Evolutionary conservation across 2,329 filamentous ascomycete genomes (phyloP).

Genomic region (Colletotrichum sp.): DNA sequence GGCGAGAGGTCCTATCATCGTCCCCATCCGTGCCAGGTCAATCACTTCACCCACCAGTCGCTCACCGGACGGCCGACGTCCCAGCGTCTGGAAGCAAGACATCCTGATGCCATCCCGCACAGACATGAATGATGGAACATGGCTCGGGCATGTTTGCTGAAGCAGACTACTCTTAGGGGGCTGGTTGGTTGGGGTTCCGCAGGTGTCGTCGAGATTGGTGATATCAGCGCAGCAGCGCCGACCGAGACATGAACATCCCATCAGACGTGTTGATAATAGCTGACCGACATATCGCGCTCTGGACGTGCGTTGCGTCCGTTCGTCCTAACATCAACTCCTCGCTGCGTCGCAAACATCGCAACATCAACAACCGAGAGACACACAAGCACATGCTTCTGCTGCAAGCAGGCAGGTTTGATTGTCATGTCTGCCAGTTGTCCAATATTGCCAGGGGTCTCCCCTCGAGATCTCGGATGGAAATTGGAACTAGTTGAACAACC

Average conservation of each 20-base stretch:
- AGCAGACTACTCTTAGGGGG: neutral
- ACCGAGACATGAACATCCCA: neutral
- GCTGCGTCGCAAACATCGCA: neutral
- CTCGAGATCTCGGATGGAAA: slow-evolving; percentile 14
- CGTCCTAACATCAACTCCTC: neutral
- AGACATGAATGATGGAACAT: slow-evolving; percentile 2
- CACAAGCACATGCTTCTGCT: slow-evolving; percentile 12
- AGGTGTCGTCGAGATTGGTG: neutral
- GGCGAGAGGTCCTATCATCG: neutral
- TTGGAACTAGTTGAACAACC: slow-evolving; percentile 6
- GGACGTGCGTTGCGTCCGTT: neutral
- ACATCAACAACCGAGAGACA: slow-evolving; percentile 4
- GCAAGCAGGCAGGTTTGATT: slow-evolving; percentile 15
- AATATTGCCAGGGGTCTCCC: slow-evolving; percentile 22
- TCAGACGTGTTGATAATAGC: neutral
- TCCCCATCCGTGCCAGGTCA: neutral
- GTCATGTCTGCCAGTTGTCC: slow-evolving; percentile 19
- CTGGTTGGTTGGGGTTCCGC: neutral
- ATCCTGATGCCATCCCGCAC: slow-evolving; percentile 14
- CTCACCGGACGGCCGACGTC: neutral
- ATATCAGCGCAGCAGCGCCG: neutral
- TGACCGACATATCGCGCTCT: neutral
- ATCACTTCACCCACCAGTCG: neutral
- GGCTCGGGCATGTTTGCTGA: neutral
- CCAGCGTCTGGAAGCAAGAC: neutral